Conservation (phyloP, 805 yeast genomes). For the Candida rishiriensis region DNA sequence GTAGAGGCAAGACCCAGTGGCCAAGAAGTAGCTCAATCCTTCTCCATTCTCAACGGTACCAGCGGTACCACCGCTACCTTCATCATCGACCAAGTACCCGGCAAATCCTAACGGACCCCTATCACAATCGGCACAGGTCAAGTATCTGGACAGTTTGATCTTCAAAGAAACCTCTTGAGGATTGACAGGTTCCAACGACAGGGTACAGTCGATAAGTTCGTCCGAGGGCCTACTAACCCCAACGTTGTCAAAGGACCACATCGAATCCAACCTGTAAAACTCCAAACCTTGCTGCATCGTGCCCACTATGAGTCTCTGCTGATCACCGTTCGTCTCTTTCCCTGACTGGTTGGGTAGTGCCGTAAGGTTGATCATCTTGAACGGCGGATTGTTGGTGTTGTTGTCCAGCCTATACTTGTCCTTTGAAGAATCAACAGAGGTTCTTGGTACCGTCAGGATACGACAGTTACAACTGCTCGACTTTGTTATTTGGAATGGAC, state of each 20-base stretch:
- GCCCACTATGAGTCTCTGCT: too few relatives aligned
- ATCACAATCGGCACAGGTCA: constrained; percentile 75
- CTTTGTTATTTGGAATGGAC: too few relatives aligned
- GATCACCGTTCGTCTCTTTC: too few relatives aligned
- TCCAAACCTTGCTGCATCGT: not conserved
- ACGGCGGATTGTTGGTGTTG: too few relatives aligned
- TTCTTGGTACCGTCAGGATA: too few relatives aligned
- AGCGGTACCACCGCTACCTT: not conserved
- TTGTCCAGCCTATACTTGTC: too few relatives aligned
- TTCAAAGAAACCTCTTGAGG: constrained; percentile 17
- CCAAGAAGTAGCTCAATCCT: constrained; percentile 11
- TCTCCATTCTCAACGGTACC: constrained; percentile 10
- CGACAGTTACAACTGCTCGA: too few relatives aligned
- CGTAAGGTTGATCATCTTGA: too few relatives aligned
- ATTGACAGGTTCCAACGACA: constrained; percentile 2
- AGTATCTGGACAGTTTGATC: constrained; percentile 42
- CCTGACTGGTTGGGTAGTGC: too few relatives aligned
- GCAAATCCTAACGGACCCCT: constrained; percentile 75
- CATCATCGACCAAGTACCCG: constrained; percentile 29
- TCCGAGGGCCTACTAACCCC: constrained; percentile 54
- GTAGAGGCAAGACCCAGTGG: constrained; percentile 12
- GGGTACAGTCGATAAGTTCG: not conserved
- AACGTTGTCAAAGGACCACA: constrained; percentile 78
- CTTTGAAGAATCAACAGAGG: too few relatives aligned
- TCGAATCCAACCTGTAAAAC: constrained; percentile 45